Percentiles rank a stretch among this genome's conserved stretches.
These are phyloP conservation scores for Vittaforma corneae DNA, from an alignment of 371 early-diverging fungal species.

Conservation along the genomic window DNA sequence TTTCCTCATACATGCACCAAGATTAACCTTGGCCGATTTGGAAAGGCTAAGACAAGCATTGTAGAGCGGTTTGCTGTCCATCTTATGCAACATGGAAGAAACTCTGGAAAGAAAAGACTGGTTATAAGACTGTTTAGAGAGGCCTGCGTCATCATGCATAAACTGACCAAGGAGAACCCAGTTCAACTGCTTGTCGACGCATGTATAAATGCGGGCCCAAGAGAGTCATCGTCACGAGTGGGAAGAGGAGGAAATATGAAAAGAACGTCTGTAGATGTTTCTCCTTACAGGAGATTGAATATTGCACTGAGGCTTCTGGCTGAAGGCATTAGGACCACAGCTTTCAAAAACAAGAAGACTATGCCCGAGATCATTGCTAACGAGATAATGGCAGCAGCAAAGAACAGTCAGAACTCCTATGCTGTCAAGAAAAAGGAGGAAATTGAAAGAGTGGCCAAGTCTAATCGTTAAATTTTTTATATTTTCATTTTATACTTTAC, in stretches of 20 bases:
- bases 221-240: constrained; percentile 98
- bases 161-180: constrained; percentile 94
- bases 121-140: constrained; percentile 94
- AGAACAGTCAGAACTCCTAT: constrained; percentile 53
- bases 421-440: constrained; percentile 95
- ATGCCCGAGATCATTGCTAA: constrained; percentile 98
- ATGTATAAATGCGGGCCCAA: constrained; percentile 97
- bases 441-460: constrained; percentile 89
- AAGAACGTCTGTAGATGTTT: constrained; percentile 99
- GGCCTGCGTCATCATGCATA: constrained; percentile 95
- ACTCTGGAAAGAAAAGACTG: constrained; percentile 99
- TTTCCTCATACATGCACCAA: constrained; percentile 56
- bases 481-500: too few relatives aligned
- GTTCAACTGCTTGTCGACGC: constrained; percentile 97
- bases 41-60: constrained; percentile 74
- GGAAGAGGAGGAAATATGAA: constrained; percentile 97
- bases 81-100: constrained; percentile 99
- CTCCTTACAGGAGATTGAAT: constrained; percentile 94
- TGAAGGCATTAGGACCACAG: constrained; percentile 75
- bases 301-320: constrained; percentile 85
- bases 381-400: constrained; percentile 95
- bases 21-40: constrained; percentile 36
- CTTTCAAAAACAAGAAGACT: constrained; percentile 90
- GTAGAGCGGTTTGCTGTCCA: constrained; percentile 97
- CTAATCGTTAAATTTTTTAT: constrained; percentile 65